Base-by-base conservation (phyloP, 2,329 filamentous ascomycete species). In the Emergomyces pasteurianus region DNA sequence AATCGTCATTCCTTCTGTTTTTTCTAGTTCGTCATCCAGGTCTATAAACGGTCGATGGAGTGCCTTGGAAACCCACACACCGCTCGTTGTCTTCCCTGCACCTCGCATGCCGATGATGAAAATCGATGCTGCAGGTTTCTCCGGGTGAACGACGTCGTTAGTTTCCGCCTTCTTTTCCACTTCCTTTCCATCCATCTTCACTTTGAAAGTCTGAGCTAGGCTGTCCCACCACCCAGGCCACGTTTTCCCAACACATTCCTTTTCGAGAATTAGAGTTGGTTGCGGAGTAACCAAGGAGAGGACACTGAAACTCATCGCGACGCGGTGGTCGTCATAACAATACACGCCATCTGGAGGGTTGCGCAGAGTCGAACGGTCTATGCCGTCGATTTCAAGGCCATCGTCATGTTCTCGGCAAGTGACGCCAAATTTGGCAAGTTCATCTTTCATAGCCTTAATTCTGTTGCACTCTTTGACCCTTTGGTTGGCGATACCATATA, bases 151-250 rank as follows among this genome's bases (percentile, higher is more conserved):
- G 12, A 73, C 69, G 28, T 74, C 73, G 53, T 76, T 66, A 31
- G 66, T 63, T 54, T 73, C 71, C 6, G 69, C 71, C 62, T 72
- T 76, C 36, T 67, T 73, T 46, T 72, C 71, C 36, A 68, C 65
- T 67, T 95, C 90, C 42, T 86, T 83, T 14, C 94, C 94, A 63
- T 86, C 83, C n/a, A 97, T 78, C 34, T 81, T 76, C 34, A 89
- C 88, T 40, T 85, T 81, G 78, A 96, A 99, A 16, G 84, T 83
- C 66, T 88, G 85, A 26, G 86, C 86, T 60, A 97, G 77, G 21
- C 86, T 85, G 73, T 99, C 94, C 94, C 94, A 99, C 90, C 94
- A 99, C 10, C 92, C 94, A 0, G 94, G 94, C 94, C 94, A 99
- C 2, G 94, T 99, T 80, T 99, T 99, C 47, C 89, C 92, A 2